Conservation (phyloP, 306 rosid species). For the Ziziphus jujuba region DNA sequence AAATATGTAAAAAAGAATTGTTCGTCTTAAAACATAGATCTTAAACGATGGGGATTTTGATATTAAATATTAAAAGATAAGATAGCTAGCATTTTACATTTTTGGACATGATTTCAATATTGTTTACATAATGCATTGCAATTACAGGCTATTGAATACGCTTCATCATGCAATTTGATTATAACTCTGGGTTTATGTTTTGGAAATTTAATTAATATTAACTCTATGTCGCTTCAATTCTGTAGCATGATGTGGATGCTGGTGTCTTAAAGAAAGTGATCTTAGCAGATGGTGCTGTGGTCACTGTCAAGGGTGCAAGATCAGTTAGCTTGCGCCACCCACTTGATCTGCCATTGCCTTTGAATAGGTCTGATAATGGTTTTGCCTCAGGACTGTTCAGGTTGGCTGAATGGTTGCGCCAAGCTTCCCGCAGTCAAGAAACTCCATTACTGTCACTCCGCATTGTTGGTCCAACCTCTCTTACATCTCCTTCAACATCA, state of each 20-base stretch:
- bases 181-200: no score
- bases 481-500: slow-evolving; percentile 58
- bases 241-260: slow-evolving; percentile 98
- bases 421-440: slow-evolving; percentile 47
- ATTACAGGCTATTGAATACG: no score
- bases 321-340: slow-evolving; percentile 91
- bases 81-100: no score
- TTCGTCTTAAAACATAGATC: no score
- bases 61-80: no score
- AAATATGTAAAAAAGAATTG: no score
- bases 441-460: slow-evolving; percentile 72
- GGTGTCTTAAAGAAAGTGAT: slow-evolving; percentile 92
- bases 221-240: slow-evolving; percentile 11
- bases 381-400: slow-evolving; percentile 78
- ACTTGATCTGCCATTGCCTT: slow-evolving; percentile 75
- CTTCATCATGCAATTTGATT: no score
- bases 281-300: slow-evolving; percentile 96
- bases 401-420: slow-evolving; percentile 75
- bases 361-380: slow-evolving; percentile 54
- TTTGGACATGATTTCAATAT: no score
- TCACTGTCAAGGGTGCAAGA: slow-evolving; percentile 88
- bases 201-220: background rate
- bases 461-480: slow-evolving; percentile 85
- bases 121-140: no score
- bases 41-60: no score